Percentiles rank a stretch among this genome's conserved stretches.
phyloP scores from a whole-genome alignment of 2,329 filamentous ascomycete genomes.

The Hypocreales sp. region DNA sequence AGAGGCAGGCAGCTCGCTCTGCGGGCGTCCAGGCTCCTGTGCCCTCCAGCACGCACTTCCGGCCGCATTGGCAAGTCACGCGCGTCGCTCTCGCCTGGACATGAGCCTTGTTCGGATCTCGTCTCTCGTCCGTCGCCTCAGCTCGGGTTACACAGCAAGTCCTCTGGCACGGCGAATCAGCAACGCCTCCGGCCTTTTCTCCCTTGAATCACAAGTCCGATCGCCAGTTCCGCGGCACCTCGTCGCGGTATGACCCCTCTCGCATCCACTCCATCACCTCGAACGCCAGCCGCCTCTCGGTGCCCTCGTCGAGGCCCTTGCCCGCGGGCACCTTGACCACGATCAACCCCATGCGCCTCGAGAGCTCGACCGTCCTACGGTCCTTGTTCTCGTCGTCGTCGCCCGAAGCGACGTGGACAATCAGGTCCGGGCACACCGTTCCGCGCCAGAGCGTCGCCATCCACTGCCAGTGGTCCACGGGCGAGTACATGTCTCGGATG shows the following conservation, averaged over 20 bases:
- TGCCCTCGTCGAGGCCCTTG: slow-evolving; percentile 46
- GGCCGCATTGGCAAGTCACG: too few relatives aligned
- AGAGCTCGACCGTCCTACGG: slow-evolving; percentile 38
- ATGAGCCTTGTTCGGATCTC: too few relatives aligned
- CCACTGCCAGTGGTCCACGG: slow-evolving; percentile 95
- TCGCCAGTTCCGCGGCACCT: slow-evolving; percentile 7
- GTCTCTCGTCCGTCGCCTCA: too few relatives aligned
- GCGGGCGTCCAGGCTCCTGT: too few relatives aligned
- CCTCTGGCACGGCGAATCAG: too few relatives aligned
- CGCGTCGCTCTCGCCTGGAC: too few relatives aligned
- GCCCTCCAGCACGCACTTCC: too few relatives aligned
- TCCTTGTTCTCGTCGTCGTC: slow-evolving; percentile 18
- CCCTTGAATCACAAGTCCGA: too few relatives aligned
- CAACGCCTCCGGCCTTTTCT: too few relatives aligned
- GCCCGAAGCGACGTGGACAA: slow-evolving; percentile 44
- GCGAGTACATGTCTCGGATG: slow-evolving; percentile 61
- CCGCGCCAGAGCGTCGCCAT: slow-evolving; percentile 88
- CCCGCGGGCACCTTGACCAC: slow-evolving; percentile 31
- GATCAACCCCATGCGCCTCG: slow-evolving; percentile 33
- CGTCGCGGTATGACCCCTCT: slow-evolving; percentile 24
- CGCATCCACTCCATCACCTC: slow-evolving; percentile 75
- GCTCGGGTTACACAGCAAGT: too few relatives aligned
- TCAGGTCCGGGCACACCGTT: slow-evolving; percentile 66
- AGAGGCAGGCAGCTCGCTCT: too few relatives aligned
- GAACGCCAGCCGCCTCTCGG: slow-evolving; percentile 63